Evolutionary conservation across 2,329 filamentous ascomycete species (phyloP), one percentile per base, ranked within the genome.

Genomic region (Sordariomycetes sp.): DNA sequence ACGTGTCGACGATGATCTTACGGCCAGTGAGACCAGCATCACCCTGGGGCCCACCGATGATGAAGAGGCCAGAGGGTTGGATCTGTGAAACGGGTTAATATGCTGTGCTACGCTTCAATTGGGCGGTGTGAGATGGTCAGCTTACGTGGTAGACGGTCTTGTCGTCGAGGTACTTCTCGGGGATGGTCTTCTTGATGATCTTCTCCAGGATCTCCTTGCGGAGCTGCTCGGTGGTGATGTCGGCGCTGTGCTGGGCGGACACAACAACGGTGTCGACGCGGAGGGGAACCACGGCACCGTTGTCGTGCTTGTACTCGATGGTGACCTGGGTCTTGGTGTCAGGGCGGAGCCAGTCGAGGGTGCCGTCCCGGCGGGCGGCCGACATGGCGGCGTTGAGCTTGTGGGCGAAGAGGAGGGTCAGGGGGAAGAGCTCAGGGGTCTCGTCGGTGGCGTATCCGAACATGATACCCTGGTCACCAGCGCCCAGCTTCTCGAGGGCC

Each of bases 281-380:
- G 71, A 89, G 79, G 67, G 94, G 94, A 64, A 97, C 79, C 69
- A 99, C 94, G 64, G 91, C 94, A 72, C 94, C 91, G 72, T 86
- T 85, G 73, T 99, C 94, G 77, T 97, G 90, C 76, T 90, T 89
- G 82, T 99, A 99, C 85, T 99, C 94, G 69, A 99, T 82, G 65
- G 94, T 99, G 75, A 99, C 93, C 79, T 99, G 94, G 64, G 94
- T 99, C 89, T 99, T 99, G 80, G 94, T 99, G 79, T 99, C 94
- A 64, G 94, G 94, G 73, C 93, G 86, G 71, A 99, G 82, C 94
- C 94, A 99, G 62, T 93, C 88, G 62, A 97, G 82, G 71, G 81
- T 81, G 69, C 94, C 94, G 71, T 96, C 84, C 65, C 89, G 87
- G 71, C 93, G 90, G 71, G 93, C 91, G 67, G 86, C 82, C 64